Evolutionary conservation across 1,284 basidiomycete genomes (phyloP).

Genomic region (Ustilago sp.): DNA sequence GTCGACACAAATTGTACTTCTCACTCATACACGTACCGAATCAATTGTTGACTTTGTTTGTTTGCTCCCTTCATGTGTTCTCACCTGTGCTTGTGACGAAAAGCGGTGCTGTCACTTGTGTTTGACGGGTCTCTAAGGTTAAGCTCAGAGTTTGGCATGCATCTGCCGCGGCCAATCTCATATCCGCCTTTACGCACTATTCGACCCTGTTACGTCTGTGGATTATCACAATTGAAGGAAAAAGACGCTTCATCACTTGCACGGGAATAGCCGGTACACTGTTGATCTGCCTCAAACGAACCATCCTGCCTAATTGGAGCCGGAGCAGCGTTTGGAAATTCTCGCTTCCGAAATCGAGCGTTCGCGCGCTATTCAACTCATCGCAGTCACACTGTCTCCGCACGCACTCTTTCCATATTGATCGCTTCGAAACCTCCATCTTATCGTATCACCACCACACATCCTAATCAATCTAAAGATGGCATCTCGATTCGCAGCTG

Average conservation of each 20-base stretch:
- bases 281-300: neutral
- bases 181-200: neutral
- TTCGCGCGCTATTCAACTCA: conserved; percentile 7
- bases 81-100: neutral
- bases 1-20: neutral
- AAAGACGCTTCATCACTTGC: conserved; percentile 17
- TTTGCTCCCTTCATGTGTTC: neutral
- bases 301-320: neutral
- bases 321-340: conserved; percentile 10
- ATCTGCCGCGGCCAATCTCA: conserved; percentile 1
- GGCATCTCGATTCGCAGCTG: conserved; percentile 48
- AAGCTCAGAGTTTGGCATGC: conserved; percentile 15
- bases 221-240: neutral
- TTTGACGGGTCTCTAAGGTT: neutral
- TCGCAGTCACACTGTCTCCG: neutral
- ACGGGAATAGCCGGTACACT: conserved; percentile 17
- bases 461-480: conserved; percentile 15
- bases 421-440: conserved; percentile 1
- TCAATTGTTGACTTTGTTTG: neutral
- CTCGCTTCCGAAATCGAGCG: conserved; percentile 18
- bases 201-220: neutral
- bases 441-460: neutral
- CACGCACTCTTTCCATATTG: neutral
- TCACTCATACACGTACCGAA: neutral
- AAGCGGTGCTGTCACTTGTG: neutral